Percentiles rank a stretch among this genome's conserved stretches.
These are phyloP conservation scores for Backusella psychrophila DNA, from an alignment of 192 early-diverging fungal species.

Conservation along the genomic window DNA sequence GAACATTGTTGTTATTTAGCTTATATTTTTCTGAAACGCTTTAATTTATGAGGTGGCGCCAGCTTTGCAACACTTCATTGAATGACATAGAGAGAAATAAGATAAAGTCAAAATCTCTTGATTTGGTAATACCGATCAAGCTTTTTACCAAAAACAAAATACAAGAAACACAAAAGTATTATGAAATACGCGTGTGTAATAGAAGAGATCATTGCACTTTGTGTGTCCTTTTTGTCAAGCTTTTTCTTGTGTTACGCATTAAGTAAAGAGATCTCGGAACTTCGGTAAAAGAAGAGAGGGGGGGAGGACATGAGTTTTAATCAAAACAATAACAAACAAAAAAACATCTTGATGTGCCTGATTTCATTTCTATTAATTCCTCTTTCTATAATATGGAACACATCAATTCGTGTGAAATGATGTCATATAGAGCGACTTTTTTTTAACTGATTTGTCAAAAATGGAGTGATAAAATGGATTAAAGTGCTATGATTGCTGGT, in stretches of 20 bases:
- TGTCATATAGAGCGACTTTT: not conserved
- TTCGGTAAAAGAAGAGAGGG: not conserved
- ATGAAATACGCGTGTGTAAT: not conserved
- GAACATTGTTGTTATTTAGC: no score
- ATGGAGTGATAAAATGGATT: not conserved
- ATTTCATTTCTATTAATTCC: not conserved
- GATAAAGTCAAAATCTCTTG: not conserved
- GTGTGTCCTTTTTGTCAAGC: not conserved
- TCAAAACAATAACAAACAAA: constrained; percentile 3
- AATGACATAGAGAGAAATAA: not conserved
- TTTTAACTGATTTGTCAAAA: not conserved
- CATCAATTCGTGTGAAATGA: constrained; percentile 2
- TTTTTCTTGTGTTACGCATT: not conserved
- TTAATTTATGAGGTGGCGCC: not conserved
- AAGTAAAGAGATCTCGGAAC: not conserved
- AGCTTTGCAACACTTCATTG: not conserved
- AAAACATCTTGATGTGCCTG: not conserved
- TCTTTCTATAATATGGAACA: not conserved
- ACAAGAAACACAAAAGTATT: not conserved
- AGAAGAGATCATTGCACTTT: not conserved
- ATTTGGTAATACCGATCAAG: not conserved
- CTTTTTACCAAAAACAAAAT: not conserved
- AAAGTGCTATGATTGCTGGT: not conserved
- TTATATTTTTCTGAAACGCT: not conserved
- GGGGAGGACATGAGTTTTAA: not conserved